These are phyloP conservation scores for Sequoia sempervirens DNA, from an alignment of 75 land plant genomes.

Conservation along the genomic window DNA sequence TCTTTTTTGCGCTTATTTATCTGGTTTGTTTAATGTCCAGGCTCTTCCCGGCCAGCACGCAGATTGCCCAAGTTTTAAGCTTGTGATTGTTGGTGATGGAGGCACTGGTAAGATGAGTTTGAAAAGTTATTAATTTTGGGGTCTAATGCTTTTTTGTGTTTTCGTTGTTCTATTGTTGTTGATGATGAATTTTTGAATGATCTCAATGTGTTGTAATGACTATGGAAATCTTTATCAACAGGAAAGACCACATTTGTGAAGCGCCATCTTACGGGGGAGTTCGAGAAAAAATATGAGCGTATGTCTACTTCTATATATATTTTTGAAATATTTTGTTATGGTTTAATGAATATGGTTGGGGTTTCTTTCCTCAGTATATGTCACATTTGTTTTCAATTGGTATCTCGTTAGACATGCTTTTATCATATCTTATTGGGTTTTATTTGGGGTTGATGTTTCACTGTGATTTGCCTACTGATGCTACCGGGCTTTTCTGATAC, in stretches of 20 bases:
- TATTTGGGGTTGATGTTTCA: neutral
- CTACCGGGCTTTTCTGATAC: too few relatives aligned
- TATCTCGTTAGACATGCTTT: neutral
- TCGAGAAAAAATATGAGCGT: conserved; percentile 84
- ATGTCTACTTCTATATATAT: conserved; percentile 5
- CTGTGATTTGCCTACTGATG: neutral
- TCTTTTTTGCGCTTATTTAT: neutral
- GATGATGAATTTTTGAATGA: neutral
- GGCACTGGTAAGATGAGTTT: conserved; percentile 45
- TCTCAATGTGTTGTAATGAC: neutral
- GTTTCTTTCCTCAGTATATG: neutral
- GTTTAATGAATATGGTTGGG: too few relatives aligned
- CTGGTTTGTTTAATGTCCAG: neutral
- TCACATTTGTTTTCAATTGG: neutral
- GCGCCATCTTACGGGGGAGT: conserved; percentile 75
- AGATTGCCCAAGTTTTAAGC: conserved; percentile 64
- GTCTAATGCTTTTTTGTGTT: too few relatives aligned
- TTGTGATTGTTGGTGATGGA: conserved; percentile 71
- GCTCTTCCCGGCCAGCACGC: conserved; percentile 35
- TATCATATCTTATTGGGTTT: neutral
- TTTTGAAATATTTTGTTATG: too few relatives aligned
- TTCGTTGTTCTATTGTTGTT: too few relatives aligned
- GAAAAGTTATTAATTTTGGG: neutral
- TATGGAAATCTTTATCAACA: conserved; percentile 3
- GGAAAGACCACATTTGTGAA: conserved; percentile 78